phyloP scores from a whole-genome alignment of 257 asterid species.

The Gentiana straminea region DNA sequence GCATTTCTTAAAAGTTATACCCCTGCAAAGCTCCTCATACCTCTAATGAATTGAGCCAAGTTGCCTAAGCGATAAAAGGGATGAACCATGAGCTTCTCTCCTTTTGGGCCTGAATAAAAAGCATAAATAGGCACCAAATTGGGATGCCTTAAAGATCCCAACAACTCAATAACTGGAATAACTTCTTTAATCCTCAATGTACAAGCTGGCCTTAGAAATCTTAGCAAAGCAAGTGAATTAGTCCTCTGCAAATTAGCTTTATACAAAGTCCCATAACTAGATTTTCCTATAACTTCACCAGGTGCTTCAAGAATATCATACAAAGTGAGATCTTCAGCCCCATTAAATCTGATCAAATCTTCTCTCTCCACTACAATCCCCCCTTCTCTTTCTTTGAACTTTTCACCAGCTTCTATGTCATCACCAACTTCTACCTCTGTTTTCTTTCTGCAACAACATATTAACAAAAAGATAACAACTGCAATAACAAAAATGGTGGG shows the following conservation, averaged over 20 bases:
- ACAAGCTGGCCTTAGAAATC: conserved; percentile 90
- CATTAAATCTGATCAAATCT: conserved; percentile 58
- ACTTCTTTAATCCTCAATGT: conserved; percentile 62
- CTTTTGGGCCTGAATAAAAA: conserved; percentile 76
- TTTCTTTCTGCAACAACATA: conserved; percentile 32
- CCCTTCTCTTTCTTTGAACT: conserved; percentile 36
- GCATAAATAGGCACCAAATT: conserved; percentile 77
- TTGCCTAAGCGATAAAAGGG: conserved; percentile 60
- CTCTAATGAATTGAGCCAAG: conserved; percentile 63
- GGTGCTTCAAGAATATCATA: conserved; percentile 77
- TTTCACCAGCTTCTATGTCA: conserved; percentile 36
- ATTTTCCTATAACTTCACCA: conserved; percentile 84
- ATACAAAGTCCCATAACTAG: conserved; percentile 71
- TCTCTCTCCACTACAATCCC: conserved; percentile 20
- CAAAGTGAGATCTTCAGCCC: conserved; percentile 54
- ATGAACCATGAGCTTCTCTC: conserved; percentile 83
- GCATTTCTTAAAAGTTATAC: too few species aligned
- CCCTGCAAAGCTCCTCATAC: conserved; percentile 20
- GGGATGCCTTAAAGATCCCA: conserved; percentile 69
- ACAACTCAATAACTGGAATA: conserved; percentile 43
- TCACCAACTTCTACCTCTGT: conserved; percentile 16
- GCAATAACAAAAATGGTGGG: conserved; percentile 26
- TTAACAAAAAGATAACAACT: conserved; percentile 20
- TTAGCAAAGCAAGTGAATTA: conserved; percentile 47
- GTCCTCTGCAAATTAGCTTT: conserved; percentile 51